phyloP scores from a whole-genome alignment of 495 filamentous ascomycete species.

The Penicillium macrosclerotiorum region DNA sequence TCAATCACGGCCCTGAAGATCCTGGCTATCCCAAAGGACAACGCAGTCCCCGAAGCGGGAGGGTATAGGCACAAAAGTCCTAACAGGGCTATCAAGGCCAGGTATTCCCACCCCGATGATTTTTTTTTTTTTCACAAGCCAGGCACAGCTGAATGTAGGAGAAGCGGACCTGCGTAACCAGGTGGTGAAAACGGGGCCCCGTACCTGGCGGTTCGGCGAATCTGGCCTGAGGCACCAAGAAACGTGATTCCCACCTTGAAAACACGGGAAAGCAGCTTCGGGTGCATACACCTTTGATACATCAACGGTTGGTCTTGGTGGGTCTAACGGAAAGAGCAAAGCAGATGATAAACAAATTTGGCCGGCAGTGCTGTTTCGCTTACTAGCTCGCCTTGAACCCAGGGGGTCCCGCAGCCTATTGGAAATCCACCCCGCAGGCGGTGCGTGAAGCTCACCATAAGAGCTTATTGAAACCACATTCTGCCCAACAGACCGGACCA shows the following conservation, averaged over 20 bases:
- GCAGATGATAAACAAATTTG: neutral
- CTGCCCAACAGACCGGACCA: neutral
- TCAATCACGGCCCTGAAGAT: too few relatives aligned
- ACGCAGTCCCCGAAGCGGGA: too few relatives aligned
- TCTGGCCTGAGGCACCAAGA: constrained; percentile 10
- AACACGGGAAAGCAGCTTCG: constrained; percentile 1
- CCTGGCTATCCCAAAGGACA: too few relatives aligned
- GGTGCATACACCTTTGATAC: neutral
- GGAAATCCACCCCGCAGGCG: constrained; percentile 15
- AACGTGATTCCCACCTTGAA: constrained; percentile 15
- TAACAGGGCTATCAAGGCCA: neutral
- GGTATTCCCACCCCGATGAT: neutral
- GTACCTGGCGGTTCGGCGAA: neutral
- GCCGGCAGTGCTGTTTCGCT: neutral
- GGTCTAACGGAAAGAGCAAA: neutral
- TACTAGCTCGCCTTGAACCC: neutral
- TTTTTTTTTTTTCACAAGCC: too few relatives aligned
- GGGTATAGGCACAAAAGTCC: too few relatives aligned
- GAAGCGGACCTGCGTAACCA: neutral
- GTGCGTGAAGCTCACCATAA: constrained; percentile 1
- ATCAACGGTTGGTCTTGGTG: neutral
- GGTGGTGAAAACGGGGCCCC: neutral
- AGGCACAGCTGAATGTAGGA: neutral
- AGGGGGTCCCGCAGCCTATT: neutral
- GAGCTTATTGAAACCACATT: constrained; percentile 4